Conservation (phyloP, 2,329 filamentous ascomycete species). For the Celoporthe dispersa region DNA sequence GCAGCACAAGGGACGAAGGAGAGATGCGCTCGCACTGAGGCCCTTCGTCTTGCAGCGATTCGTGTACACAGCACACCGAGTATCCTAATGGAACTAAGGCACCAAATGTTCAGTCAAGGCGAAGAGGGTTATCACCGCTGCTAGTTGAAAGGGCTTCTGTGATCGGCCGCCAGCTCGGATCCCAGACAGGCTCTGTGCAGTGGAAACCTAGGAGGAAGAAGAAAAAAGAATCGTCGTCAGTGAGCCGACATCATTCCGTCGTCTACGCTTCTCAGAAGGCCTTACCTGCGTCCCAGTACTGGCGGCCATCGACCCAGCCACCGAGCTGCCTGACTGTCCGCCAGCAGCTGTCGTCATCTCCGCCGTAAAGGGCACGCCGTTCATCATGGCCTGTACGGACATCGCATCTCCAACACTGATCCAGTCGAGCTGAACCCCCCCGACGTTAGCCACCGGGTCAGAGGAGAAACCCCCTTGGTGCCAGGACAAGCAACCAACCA, state of each 20-base stretch:
- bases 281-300: neutral
- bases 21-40: no score
- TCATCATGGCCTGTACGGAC: conserved; percentile 24
- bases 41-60: no score
- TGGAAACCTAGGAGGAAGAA: neutral
- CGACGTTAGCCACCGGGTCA: neutral
- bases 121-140: conserved; percentile 1
- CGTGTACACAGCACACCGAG: neutral
- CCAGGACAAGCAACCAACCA: conserved; percentile 30
- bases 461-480: neutral
- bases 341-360: neutral
- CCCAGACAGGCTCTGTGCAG: conserved; percentile 1
- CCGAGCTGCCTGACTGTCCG: neutral
- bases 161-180: neutral
- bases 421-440: conserved; percentile 24
- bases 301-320: neutral
- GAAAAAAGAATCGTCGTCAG: neutral
- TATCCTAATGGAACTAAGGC: neutral
- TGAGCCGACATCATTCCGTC: neutral
- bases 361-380: conserved; percentile 13
- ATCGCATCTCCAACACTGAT: conserved; percentile 27
- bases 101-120: neutral
- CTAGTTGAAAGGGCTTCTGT: neutral
- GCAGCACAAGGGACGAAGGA: no score
- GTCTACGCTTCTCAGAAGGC: neutral